Conservation (phyloP, 306 rosid species). For the Cotoneaster glaucophyllus region DNA sequence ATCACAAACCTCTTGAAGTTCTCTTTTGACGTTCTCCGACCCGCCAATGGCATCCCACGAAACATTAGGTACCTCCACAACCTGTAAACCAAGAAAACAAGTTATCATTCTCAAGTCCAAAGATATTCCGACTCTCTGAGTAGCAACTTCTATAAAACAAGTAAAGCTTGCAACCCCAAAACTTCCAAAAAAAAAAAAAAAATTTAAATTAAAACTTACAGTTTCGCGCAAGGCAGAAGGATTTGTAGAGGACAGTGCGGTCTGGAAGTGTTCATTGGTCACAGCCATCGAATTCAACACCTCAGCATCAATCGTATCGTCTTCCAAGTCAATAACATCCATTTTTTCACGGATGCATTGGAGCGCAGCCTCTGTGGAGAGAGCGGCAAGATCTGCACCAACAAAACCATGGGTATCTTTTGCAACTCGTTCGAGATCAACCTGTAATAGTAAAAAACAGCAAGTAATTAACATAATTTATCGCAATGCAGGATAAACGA, state of each 20-base stretch:
- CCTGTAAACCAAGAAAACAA: conserved; percentile 31
- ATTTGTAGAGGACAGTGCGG: conserved; percentile 50
- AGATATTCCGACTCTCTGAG: background rate
- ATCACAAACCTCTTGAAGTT: conserved; percentile 57
- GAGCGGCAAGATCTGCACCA: conserved; percentile 63
- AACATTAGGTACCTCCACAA: conserved; percentile 72
- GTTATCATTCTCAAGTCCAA: background rate
- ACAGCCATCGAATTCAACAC: conserved; percentile 64
- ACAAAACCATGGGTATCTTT: conserved; percentile 69
- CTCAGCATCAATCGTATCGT: conserved; percentile 66
- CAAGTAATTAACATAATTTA: background rate
- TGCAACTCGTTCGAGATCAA: conserved; percentile 59
- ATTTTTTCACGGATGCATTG: conserved; percentile 68
- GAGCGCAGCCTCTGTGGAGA: conserved; percentile 69
- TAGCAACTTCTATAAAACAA: background rate
- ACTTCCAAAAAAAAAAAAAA: background rate
- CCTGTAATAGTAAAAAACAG: conserved; percentile 26
- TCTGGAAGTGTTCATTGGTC: conserved; percentile 54
- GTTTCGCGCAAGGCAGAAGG: conserved; percentile 76
- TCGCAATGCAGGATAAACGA: background rate
- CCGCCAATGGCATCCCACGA: conserved; percentile 68
- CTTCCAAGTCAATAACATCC: conserved; percentile 66
- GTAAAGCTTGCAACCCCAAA: background rate
- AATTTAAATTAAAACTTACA: conserved; percentile 27
- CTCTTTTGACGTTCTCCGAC: conserved; percentile 56